These are phyloP conservation scores for Citrullus colocynthis DNA, from an alignment of 306 rosid genomes.

Conservation along the genomic window DNA sequence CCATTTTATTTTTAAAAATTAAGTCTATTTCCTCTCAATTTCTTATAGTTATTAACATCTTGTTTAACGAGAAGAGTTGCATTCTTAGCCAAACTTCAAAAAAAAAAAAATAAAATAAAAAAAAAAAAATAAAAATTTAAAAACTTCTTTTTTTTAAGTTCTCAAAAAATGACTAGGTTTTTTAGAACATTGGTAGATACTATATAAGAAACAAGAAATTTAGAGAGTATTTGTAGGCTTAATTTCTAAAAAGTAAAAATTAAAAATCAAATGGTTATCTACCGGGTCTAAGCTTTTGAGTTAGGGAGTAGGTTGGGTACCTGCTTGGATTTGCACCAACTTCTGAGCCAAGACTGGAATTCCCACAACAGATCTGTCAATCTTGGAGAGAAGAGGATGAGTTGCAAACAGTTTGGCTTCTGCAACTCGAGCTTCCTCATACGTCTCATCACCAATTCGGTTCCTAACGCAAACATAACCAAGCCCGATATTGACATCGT, in stretches of 20 bases:
- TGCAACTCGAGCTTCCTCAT: constrained; percentile 28
- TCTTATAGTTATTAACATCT: too few relatives aligned
- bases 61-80: too few relatives aligned
- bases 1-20: too few relatives aligned
- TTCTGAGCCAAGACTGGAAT: constrained; percentile 31
- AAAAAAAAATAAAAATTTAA: too few relatives aligned
- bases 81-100: too few relatives aligned
- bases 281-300: background rate
- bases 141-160: too few relatives aligned
- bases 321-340: constrained; percentile 31
- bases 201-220: background rate
- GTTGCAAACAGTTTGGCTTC: constrained; percentile 17
- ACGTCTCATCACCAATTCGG: constrained; percentile 23
- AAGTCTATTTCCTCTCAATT: too few relatives aligned
- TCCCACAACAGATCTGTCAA: constrained; percentile 33
- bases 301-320: background rate
- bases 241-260: too few relatives aligned
- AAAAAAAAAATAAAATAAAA: too few relatives aligned
- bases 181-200: too few relatives aligned
- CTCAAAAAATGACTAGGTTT: too few relatives aligned
- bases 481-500: constrained; percentile 41
- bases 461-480: constrained; percentile 47
- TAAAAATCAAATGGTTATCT: background rate
- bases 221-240: background rate
- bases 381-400: constrained; percentile 21